These are phyloP conservation scores for Acarospora socialis DNA, from an alignment of 2,329 filamentous ascomycete genomes.

Conservation along the genomic window DNA sequence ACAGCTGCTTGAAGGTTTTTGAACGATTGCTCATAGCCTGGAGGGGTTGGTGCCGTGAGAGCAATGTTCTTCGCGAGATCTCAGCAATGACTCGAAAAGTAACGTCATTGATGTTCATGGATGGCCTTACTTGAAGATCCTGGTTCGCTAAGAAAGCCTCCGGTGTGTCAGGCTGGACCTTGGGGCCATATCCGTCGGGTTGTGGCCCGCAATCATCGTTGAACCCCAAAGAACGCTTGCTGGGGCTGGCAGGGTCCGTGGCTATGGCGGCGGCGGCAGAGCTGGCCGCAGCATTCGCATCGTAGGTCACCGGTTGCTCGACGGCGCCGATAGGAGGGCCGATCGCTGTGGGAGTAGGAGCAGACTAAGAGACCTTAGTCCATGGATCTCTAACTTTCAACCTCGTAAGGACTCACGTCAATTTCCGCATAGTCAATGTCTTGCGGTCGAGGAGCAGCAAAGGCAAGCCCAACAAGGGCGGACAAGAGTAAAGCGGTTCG, in stretches of 20 bases:
- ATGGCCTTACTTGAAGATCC: background rate
- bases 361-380: background rate
- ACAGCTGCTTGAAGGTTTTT: slow-evolving; percentile 19
- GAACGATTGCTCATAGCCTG: slow-evolving; percentile 15
- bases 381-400: background rate
- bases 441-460: slow-evolving; percentile 5
- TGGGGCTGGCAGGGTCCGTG: background rate
- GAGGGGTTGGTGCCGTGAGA: slow-evolving; percentile 3
- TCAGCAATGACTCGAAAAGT: background rate
- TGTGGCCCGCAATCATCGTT: slow-evolving; percentile 14
- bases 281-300: background rate
- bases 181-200: slow-evolving; percentile 7
- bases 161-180: slow-evolving; percentile 2
- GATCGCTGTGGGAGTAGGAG: background rate
- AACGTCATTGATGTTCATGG: too few relatives aligned
- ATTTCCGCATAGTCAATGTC: slow-evolving; percentile 4
- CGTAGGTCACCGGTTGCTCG: slow-evolving; percentile 3
- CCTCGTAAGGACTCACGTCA: slow-evolving; percentile 1
- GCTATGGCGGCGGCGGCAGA: background rate
- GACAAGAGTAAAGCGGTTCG: slow-evolving; percentile 7
- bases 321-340: slow-evolving; percentile 3
- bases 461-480: slow-evolving; percentile 5
- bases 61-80: background rate
- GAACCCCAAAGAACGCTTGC: slow-evolving; percentile 3
- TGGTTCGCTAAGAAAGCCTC: slow-evolving; percentile 6